Conservation (phyloP, 2,329 filamentous ascomycete species). For the Tetracladium maxilliforme region DNA sequence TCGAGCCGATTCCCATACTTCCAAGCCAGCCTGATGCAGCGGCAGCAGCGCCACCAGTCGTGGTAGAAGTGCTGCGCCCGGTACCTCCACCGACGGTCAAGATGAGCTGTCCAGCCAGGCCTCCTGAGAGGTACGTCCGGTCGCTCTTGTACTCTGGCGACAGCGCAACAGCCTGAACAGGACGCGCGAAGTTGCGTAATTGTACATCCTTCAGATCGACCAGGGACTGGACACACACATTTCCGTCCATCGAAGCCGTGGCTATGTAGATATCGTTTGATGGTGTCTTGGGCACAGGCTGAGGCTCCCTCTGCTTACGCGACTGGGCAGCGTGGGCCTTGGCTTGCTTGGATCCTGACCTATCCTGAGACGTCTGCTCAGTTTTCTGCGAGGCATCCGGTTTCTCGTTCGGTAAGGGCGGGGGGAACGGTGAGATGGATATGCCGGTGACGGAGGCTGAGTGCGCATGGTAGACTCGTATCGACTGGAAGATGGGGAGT, state of each 20-base stretch:
- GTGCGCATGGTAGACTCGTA: conserved; percentile 85
- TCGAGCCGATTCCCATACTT: conserved; percentile 65
- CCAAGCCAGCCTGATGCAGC: conserved; percentile 85
- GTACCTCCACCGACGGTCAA: conserved; percentile 68
- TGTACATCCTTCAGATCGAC: conserved; percentile 82
- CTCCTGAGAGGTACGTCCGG: conserved; percentile 78
- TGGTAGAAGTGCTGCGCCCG: conserved; percentile 70
- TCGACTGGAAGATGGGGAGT: conserved; percentile 63
- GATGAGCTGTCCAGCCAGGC: conserved; percentile 74
- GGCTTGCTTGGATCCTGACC: conserved; percentile 25
- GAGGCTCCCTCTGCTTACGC: conserved; percentile 23
- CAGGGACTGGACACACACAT: conserved; percentile 82
- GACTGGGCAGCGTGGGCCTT: conserved; percentile 4
- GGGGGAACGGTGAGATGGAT: conserved; percentile 78
- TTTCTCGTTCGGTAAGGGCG: conserved; percentile 28
- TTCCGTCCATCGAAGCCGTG: conserved; percentile 88
- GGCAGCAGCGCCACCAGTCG: conserved; percentile 67
- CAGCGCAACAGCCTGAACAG: conserved; percentile 82
- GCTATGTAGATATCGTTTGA: conserved; percentile 90
- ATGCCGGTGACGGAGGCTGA: conserved; percentile 80
- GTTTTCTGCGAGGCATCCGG: conserved; percentile 18
- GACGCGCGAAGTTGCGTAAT: conserved; percentile 82
- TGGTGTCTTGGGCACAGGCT: conserved; percentile 53
- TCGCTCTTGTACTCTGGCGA: conserved; percentile 91
- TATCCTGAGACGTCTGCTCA: no score